Evolutionary conservation across 352 stramenopile species (phyloP), one percentile per base, ranked within the genome.

Genomic region (Blastocystis sp.): DNA sequence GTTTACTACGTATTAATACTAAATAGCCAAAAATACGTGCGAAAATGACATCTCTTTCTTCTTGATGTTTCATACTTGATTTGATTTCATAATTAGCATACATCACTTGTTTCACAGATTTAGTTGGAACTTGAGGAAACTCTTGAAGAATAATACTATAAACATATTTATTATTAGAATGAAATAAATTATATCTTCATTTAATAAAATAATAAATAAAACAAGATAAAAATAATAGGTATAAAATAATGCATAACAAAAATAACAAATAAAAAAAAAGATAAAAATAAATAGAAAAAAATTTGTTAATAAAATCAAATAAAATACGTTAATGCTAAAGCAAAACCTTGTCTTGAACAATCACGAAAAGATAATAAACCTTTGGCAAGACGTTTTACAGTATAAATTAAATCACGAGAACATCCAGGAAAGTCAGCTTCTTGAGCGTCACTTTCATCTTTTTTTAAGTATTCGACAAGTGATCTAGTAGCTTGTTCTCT

Each of bases 391-490:
- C 48, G 23, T 24, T 46, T 58, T 11, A 58, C 34, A 19, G 48
- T 46, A 24, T 58, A 58, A 19, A 58, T 45, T 39, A 58, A 47
- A 45, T 58, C 48, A 35, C 32, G 27, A n/a, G 48, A 58, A 6
- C n/a, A 27, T n/a, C 28, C 28, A 1, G 48, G 48, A 18, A 36
- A 58, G 13, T 37, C 2, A 2, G 13, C 7, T 31, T 58, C 35
- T n/a, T 58, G 34, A 1, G n/a, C 48, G 11, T 21, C 23, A n/a
- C 18, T 28, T 23, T 57, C 27, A 16, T 58, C 23, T 11, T 30
- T 30, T 11, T 28, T 18, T 11, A 58, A 21, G 47, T 46, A 45
- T 10, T 13, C 25, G 1, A 58, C 13, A 35, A 58, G 18, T 23
- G 44, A 24, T 11, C 21, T 25, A 6, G 48, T 19, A 10, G 48